Conservation (phyloP, 1,284 basidiomycete species). For the Prillingera fragicola region DNA sequence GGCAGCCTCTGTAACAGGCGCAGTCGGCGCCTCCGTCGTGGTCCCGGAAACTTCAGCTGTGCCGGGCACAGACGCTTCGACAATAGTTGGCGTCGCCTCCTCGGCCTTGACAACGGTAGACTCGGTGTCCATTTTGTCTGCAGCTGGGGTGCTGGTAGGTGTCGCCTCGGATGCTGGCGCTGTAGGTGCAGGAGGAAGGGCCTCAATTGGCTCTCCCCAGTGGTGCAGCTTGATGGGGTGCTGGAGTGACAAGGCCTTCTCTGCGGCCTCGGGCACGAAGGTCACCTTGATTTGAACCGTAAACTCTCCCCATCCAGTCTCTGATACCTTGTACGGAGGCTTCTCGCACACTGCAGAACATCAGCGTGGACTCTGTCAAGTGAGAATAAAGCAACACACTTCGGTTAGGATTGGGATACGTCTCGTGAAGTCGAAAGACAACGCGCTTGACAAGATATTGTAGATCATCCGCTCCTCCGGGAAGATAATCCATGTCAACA, state of each 20-base stretch:
- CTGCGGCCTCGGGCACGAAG: conserved; percentile 84
- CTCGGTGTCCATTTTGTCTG: neutral
- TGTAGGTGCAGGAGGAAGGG: conserved; percentile 49
- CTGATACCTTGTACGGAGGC: conserved; percentile 87
- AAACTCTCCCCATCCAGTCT: conserved; percentile 99
- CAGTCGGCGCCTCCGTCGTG: conserved; percentile 8
- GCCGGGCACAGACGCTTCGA: neutral
- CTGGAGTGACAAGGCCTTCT: conserved; percentile 80
- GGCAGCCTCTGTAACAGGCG: neutral
- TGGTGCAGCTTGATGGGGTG: conserved; percentile 97
- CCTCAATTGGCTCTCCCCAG: conserved; percentile 57
- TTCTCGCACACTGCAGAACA: conserved; percentile 71
- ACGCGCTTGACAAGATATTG: conserved; percentile 88
- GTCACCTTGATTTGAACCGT: conserved; percentile 90
- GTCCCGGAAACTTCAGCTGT: conserved; percentile 6
- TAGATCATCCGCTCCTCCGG: conserved; percentile 78
- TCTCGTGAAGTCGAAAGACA: conserved; percentile 96
- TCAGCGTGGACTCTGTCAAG: neutral
- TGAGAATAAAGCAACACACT: conserved; percentile 55
- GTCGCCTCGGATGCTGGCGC: conserved; percentile 51
- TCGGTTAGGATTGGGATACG: conserved; percentile 83
- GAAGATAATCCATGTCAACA: conserved; percentile 41
- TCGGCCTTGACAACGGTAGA: conserved; percentile 1
- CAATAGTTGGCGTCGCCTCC: conserved; percentile 5
- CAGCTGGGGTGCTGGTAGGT: neutral